phyloP scores from a whole-genome alignment of 2,329 filamentous ascomycete species.

The Aspergillus ochraceus region DNA sequence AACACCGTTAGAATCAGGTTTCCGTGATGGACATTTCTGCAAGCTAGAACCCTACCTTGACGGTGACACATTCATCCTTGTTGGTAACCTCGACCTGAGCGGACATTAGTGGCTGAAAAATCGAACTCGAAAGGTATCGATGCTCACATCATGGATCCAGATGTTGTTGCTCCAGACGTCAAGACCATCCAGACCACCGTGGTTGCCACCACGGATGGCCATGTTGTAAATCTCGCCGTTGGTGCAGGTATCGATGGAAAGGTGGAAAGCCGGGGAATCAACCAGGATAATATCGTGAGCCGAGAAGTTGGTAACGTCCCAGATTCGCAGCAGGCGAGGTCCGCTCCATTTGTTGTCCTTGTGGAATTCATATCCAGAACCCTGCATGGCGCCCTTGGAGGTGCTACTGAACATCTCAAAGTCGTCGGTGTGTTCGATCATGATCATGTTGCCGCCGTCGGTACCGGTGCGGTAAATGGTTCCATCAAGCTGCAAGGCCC shows the following conservation, averaged over 20 bases:
- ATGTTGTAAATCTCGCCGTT: constrained; percentile 59
- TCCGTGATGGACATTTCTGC: neutral
- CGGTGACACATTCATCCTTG: constrained; percentile 62
- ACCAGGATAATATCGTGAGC: constrained; percentile 53
- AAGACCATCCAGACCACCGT: constrained; percentile 57
- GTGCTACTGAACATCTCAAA: constrained; percentile 57
- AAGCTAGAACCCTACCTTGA: constrained; percentile 41
- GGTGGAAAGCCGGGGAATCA: constrained; percentile 53
- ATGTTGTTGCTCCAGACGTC: constrained; percentile 57
- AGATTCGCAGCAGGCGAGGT: constrained; percentile 48
- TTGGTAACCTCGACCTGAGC: constrained; percentile 57
- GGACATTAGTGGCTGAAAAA: neutral
- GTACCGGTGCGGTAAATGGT: constrained; percentile 54
- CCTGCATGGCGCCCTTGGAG: constrained; percentile 54
- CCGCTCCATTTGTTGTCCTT: constrained; percentile 41
- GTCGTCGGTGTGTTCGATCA: constrained; percentile 50
- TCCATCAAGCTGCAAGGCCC: constrained; percentile 56
- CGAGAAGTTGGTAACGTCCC: constrained; percentile 48
- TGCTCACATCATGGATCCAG: constrained; percentile 55
- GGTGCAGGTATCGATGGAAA: constrained; percentile 51
- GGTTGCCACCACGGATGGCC: constrained; percentile 54
- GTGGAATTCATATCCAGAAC: constrained; percentile 53
- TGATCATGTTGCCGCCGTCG: constrained; percentile 55
- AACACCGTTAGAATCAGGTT: neutral
- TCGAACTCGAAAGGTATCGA: neutral